A percentile compares a stretch with the other conserved stretches of the same genome.
These are phyloP conservation scores for Rhodotorula toruloides DNA, from an alignment of 768 basidiomycete genomes.

Conservation along the genomic window DNA sequence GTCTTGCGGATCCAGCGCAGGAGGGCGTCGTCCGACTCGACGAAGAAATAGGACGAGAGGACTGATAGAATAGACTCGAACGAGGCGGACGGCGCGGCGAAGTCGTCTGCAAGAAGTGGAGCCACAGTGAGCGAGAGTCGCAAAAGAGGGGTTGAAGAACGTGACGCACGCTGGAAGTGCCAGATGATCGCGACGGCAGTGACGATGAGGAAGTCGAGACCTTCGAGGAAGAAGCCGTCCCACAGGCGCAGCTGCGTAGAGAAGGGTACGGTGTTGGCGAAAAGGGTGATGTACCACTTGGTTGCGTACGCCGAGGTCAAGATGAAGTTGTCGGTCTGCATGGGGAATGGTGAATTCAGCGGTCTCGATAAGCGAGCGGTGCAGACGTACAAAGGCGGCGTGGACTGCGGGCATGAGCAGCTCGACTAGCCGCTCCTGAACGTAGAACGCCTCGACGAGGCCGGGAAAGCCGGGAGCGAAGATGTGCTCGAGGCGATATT, in stretches of 20 bases:
- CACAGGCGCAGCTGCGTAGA: conserved; percentile 89
- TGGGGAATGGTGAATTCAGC: not conserved
- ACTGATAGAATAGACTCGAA: conserved; percentile 90
- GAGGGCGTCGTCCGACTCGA: conserved; percentile 77
- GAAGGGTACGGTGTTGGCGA: conserved; percentile 91
- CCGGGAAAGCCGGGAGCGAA: conserved; percentile 95
- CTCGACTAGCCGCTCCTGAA: conserved; percentile 85
- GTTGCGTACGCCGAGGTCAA: conserved; percentile 93
- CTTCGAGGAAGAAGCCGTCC: conserved; percentile 89
- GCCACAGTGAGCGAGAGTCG: not conserved
- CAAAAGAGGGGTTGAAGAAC: not conserved
- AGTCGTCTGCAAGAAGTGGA: conserved; percentile 58
- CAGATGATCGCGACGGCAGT: conserved; percentile 83
- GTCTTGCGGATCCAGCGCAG: conserved; percentile 71
- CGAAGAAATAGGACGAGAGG: conserved; percentile 89
- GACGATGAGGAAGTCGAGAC: conserved; percentile 78
- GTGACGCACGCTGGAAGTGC: conserved; percentile 70
- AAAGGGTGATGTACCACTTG: conserved; percentile 99
- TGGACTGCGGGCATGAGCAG: conserved; percentile 85
- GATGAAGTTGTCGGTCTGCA: conserved; percentile 71
- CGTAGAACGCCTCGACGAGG: conserved; percentile 87
- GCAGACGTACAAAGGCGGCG: conserved; percentile 61
- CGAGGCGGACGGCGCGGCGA: conserved; percentile 66
- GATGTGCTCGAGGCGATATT: conserved; percentile 77
- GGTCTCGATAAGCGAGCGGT: too few relatives aligned